A percentile compares a stretch with the other conserved stretches of the same genome.
These are phyloP conservation scores for Huiozyma naganishii DNA, from an alignment of 805 yeast genomes.

Conservation along the genomic window DNA sequence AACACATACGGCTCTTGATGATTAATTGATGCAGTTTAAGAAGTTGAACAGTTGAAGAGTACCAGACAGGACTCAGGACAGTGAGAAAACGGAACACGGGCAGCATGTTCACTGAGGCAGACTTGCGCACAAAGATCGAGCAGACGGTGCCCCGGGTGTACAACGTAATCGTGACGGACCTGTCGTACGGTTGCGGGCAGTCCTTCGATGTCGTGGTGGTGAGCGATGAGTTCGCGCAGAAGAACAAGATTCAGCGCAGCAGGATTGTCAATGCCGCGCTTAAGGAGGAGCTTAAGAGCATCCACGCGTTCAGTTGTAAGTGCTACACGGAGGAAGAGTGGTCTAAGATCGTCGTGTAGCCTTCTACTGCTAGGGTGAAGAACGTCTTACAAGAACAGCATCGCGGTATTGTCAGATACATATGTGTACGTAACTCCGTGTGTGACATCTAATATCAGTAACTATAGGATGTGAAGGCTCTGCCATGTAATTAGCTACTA, in stretches of 20 bases:
- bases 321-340: slow-evolving; percentile 85
- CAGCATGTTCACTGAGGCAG: slow-evolving; percentile 15
- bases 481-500: background rate
- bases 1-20: too few relatives aligned
- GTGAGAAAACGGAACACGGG: slow-evolving; percentile 28
- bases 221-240: slow-evolving; percentile 56
- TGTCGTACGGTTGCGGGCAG: slow-evolving; percentile 92
- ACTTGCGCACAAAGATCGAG: slow-evolving; percentile 18
- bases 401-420: background rate
- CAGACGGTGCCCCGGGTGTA: slow-evolving; percentile 19
- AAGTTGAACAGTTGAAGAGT: too few relatives aligned
- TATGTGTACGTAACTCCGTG: background rate
- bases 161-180: slow-evolving; percentile 29
- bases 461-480: too few relatives aligned
- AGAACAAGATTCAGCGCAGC: slow-evolving; percentile 78
- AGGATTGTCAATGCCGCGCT: slow-evolving; percentile 71
- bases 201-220: slow-evolving; percentile 92
- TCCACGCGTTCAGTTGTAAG: slow-evolving; percentile 94
- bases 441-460: too few relatives aligned
- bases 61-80: too few relatives aligned
- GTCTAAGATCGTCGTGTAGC: slow-evolving; percentile 32
- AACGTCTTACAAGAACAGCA: too few relatives aligned
- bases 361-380: background rate
- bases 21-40: too few relatives aligned
- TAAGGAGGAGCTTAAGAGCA: slow-evolving; percentile 72